A percentile compares a stretch with the other conserved stretches of the same genome.
phyloP scores from a whole-genome alignment of 2,329 filamentous ascomycete species.

The Ciborinia camelliae region DNA sequence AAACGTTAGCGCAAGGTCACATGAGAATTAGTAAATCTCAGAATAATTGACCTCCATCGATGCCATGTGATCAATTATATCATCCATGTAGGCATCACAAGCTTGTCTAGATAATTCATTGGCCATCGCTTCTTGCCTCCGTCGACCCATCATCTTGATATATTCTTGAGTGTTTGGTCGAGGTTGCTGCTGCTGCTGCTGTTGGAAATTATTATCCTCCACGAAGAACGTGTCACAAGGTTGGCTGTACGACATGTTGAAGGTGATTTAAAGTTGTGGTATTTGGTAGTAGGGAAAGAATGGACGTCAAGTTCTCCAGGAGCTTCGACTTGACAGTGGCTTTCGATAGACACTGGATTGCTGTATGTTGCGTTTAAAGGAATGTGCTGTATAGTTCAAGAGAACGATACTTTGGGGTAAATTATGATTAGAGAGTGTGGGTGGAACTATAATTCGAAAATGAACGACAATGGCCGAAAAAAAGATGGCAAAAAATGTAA shows the following conservation, averaged over 20 bases:
- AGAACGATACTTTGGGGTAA: conserved; percentile 27
- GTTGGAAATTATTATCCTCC: conserved; percentile 46
- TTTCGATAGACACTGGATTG: conserved; percentile 31
- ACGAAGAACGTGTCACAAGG: conserved; percentile 68
- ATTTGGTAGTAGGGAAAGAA: conserved; percentile 30
- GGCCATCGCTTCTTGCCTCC: conserved; percentile 82
- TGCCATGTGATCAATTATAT: conserved; percentile 91
- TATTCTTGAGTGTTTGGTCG: conserved; percentile 59
- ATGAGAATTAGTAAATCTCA: conserved; percentile 16
- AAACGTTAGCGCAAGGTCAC: conserved; percentile 34
- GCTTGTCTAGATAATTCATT: conserved; percentile 84
- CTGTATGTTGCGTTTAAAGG: conserved; percentile 30
- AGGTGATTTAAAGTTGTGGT: conserved; percentile 20
- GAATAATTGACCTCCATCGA: conserved; percentile 70
- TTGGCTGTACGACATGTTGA: conserved; percentile 39
- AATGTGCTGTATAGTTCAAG: conserved; percentile 32
- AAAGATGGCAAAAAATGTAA: conserved; percentile 22
- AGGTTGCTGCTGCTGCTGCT: conserved; percentile 21
- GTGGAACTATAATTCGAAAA: conserved; percentile 30
- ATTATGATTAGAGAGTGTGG: conserved; percentile 38
- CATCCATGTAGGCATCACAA: conserved; percentile 87
- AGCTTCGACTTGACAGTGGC: conserved; percentile 38
- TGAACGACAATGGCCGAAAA: conserved; percentile 36
- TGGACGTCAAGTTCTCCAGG: conserved; percentile 40
- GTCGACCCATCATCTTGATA: conserved; percentile 71